These are phyloP conservation scores for Xylaria telfairii DNA, from an alignment of 495 filamentous ascomycete species.

Conservation along the genomic window DNA sequence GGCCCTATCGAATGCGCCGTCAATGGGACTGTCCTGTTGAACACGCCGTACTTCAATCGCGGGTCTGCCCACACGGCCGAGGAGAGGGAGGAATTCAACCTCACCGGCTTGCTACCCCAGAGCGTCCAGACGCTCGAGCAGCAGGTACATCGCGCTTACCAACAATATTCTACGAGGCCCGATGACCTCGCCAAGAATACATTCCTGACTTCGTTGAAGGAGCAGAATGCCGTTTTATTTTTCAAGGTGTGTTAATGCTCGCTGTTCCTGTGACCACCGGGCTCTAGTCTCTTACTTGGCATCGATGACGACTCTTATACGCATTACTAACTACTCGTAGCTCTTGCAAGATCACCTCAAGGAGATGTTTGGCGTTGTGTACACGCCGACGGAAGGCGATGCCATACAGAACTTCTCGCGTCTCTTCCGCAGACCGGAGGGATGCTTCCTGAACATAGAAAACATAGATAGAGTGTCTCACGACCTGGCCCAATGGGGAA, in stretches of 20 bases:
- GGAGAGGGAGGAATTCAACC: constrained; percentile 71
- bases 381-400: constrained; percentile 91
- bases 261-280: background rate
- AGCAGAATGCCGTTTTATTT: constrained; percentile 82
- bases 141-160: constrained; percentile 77
- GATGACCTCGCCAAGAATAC: constrained; percentile 83
- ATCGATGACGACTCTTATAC: background rate
- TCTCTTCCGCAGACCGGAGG: constrained; percentile 78
- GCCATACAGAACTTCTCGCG: constrained; percentile 86
- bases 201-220: constrained; percentile 83
- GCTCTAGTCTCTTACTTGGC: background rate
- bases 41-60: constrained; percentile 80
- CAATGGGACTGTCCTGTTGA: constrained; percentile 66
- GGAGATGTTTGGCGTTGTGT: constrained; percentile 89
- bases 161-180: constrained; percentile 75
- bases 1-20: constrained; percentile 68
- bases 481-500: constrained; percentile 70
- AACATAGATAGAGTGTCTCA: constrained; percentile 64
- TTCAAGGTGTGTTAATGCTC: constrained; percentile 61
- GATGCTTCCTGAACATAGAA: constrained; percentile 64
- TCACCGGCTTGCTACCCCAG: constrained; percentile 74
- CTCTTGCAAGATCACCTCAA: constrained; percentile 56
- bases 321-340: constrained; percentile 33
- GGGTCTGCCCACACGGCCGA: constrained; percentile 75
- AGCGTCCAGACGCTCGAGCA: constrained; percentile 80